Conservation (phyloP, 2,329 filamentous ascomycete genomes). For the Colletotrichum lini region DNA sequence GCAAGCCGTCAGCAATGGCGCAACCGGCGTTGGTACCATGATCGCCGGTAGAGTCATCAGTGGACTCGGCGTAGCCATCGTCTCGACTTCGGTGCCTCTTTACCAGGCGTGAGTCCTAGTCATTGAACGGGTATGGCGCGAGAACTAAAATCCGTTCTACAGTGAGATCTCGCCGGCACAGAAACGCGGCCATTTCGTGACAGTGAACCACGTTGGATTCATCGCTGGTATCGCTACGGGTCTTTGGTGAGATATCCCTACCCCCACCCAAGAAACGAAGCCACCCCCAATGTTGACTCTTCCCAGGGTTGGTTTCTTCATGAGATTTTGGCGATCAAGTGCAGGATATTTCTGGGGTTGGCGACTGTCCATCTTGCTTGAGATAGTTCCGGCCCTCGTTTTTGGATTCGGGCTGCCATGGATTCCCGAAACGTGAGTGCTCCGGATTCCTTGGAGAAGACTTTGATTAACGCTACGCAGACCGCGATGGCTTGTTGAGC, state of each 20-base stretch:
- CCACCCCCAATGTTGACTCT: no score
- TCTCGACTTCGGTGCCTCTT: conserved; percentile 70
- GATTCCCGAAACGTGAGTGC: conserved; percentile 67
- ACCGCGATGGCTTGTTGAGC: conserved; percentile 71
- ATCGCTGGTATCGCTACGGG: conserved; percentile 67
- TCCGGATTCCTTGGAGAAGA: background rate
- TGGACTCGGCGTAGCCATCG: conserved; percentile 67
- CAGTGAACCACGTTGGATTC: conserved; percentile 72
- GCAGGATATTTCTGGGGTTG: conserved; percentile 64
- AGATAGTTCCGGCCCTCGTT: conserved; percentile 65
- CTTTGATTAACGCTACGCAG: conserved; percentile 48
- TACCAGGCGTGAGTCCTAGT: conserved; percentile 64
- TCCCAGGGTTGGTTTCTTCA: conserved; percentile 67
- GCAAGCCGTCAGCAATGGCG: conserved; percentile 60
- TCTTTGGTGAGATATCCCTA: conserved; percentile 62
- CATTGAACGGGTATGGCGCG: background rate
- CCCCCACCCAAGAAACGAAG: no score
- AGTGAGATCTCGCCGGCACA: conserved; percentile 69
- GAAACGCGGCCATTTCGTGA: conserved; percentile 68
- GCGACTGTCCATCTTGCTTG: conserved; percentile 66
- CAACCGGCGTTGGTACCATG: conserved; percentile 62
- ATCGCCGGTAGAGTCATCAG: conserved; percentile 65
- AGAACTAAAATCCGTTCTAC: background rate
- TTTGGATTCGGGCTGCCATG: conserved; percentile 67
- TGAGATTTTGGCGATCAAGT: conserved; percentile 66